Conservation (phyloP, 306 rosid species). For the Alnus rubra region DNA sequence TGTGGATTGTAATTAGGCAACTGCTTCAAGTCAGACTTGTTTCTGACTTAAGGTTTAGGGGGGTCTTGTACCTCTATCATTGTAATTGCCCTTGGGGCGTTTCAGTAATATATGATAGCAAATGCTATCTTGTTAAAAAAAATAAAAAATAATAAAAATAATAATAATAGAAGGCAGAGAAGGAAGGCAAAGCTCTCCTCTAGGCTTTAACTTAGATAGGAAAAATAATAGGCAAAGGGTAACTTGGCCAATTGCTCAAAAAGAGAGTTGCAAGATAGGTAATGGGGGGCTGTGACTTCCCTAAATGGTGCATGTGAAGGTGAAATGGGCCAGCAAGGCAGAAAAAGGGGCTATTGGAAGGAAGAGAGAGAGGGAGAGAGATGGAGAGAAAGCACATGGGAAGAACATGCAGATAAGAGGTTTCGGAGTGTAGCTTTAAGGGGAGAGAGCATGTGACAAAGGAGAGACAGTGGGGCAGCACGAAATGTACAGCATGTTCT, state of each 20-base stretch:
- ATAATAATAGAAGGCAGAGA: no score
- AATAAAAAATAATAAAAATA: no score
- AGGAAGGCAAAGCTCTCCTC: conserved; percentile 6
- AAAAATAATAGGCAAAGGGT: conserved; percentile 18
- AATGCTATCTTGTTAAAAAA: no score
- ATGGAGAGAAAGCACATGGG: conserved; percentile 57
- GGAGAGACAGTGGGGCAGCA: conserved; percentile 82
- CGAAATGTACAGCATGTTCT: conserved; percentile 82
- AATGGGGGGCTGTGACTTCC: conserved; percentile 60
- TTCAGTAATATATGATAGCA: no score
- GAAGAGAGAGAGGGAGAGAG: conserved; percentile 16
- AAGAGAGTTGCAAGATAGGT: conserved; percentile 26
- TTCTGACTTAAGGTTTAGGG: no score
- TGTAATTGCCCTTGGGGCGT: no score
- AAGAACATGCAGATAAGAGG: conserved; percentile 47
- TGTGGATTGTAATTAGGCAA: no score
- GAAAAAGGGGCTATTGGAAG: conserved; percentile 37
- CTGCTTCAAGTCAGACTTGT: no score
- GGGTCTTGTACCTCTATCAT: no score
- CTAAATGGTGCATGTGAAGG: conserved; percentile 78
- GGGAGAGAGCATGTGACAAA: conserved; percentile 61
- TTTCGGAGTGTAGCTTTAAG: conserved; percentile 45
- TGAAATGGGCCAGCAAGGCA: conserved; percentile 61
- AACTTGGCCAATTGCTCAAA: conserved; percentile 4
- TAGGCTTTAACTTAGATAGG: neutral